Evolutionary conservation across 2,329 filamentous ascomycete genomes (phyloP), one percentile per base, ranked within the genome.

Genomic region (Aspergillus sp.): DNA sequence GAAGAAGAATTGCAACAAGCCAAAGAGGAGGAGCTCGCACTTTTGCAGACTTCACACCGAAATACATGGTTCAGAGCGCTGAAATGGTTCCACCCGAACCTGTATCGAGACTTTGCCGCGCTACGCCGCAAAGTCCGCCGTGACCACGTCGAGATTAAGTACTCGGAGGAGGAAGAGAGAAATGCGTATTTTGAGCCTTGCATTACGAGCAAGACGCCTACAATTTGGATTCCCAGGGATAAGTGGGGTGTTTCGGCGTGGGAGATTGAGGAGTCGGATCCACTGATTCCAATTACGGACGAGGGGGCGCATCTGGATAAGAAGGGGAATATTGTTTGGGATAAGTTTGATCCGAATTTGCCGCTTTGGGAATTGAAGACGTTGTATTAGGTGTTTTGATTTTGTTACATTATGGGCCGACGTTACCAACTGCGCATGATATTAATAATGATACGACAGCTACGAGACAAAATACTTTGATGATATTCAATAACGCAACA

Each of bases 181-280:
- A 82, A 89, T 36, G 91, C 89, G 0, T 93, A 91, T 73, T 84
- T 84, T 69, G 86, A 92, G 62, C 90, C 91, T 0, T 85, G 88
- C 0, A 81, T 93, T 64, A 83, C 76, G 12, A 81, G 83, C 58
- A 64, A 79, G 51, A 76, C 83, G 3, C 89, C 89, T 0, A 78
- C 89, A 36, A 77, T 96, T 3, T 96, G 92, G 92, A 89, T 96
- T 24, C 91, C 92, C 0, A 80, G 84, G 55, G 92, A 96, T 68
- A 75, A 81, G 1, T 85, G 86, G 48, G 89, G 91, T 3, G 83
- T 96, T 38, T 91, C 87, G 53, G 82, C 81, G 62, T 87, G 93
- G 68, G 91, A 96, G 73, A 80, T 95, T 34, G 79, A 80, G n/a
- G 87, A 92, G 62, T 91, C 89, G 1, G 80, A 81, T 64, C 82